Conservation (phyloP, 1,139 yeast species). For the Fermentozyma sake region DNA sequence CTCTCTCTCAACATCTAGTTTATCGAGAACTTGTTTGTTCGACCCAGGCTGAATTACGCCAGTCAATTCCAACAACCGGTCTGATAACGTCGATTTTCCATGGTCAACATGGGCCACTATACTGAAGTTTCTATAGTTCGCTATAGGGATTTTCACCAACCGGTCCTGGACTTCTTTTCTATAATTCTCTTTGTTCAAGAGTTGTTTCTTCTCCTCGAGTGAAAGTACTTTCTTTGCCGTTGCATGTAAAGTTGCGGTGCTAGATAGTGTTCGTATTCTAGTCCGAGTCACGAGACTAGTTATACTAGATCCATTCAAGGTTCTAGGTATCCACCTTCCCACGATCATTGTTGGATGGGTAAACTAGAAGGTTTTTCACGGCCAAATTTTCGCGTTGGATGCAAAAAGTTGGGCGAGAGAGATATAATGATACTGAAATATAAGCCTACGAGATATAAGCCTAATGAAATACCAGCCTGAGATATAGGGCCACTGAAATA, state of each 20-base stretch:
- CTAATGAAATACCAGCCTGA: too few species aligned
- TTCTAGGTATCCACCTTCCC: constrained; percentile 2
- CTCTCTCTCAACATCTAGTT: constrained; percentile 37
- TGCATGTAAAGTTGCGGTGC: neutral
- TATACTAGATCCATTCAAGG: constrained; percentile 1
- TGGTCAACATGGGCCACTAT: constrained; percentile 98
- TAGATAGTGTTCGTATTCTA: constrained; percentile 2
- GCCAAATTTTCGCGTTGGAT: too few species aligned
- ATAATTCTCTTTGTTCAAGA: constrained; percentile 29
- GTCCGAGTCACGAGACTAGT: too few species aligned
- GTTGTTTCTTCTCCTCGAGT: constrained; percentile 25
- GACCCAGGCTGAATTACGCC: constrained; percentile 78
- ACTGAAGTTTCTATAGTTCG: constrained; percentile 82
- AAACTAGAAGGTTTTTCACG: too few species aligned
- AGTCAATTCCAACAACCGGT: constrained; percentile 78
- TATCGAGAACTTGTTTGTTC: constrained; percentile 87
- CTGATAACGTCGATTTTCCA: constrained; percentile 91
- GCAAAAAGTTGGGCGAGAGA: too few species aligned
- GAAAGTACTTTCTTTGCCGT: constrained; percentile 9
- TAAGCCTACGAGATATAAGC: too few species aligned
- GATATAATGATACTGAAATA: too few species aligned
- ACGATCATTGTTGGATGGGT: constrained; percentile 1
- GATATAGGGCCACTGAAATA: too few species aligned
- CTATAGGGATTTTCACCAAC: constrained; percentile 70
- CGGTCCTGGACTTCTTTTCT: constrained; percentile 44